Base-by-base conservation (phyloP, 2,329 filamentous ascomycete species). In the Aureobasidium subglaciale region DNA sequence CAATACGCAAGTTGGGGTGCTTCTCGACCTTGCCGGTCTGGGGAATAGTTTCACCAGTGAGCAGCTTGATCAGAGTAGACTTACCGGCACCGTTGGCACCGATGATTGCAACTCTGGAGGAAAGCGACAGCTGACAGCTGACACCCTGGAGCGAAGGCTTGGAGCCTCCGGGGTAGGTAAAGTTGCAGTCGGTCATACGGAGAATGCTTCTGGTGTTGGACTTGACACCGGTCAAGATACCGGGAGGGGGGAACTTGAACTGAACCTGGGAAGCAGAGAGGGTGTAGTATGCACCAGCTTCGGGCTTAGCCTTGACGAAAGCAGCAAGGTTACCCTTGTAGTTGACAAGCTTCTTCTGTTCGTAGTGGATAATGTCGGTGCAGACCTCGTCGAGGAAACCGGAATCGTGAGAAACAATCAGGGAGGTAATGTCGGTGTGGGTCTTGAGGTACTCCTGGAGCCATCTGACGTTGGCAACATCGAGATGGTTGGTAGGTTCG, bases 351-450 rank as follows among this genome's bases (percentile, higher is more conserved):
- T 97, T 99, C 84, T 99, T 99, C 73, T 85, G 83, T 73, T 99
- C 93, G 74, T 99, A 99, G 76, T 99, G 93, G 76, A 96, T 96
- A 68, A 99, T 96, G 69, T 99, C 93, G 6, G 93, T 99, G 68
- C 92, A 97, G 63, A 99, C 91, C 62, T 92, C 90, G 69, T 99
- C 93, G 57, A 99, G 77, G 81, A 99, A 99, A 20, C 87, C 86
- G 3, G 92, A 97, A 81, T 99, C 93, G 87, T 99, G 93, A 69
- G 88, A 95, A 63, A 99, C 93, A 67, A 99, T 97, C 76, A 99
- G 78, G 68, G 89, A 95, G 59, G 93, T 99, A 68, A 97, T 97
- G 49, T 97, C 89, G 5, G 89, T 88, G 75, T 99, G 90, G n/a
- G 81, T 81, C 80, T 95, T 95, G 65, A 99, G 83, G 71, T 99